These are phyloP conservation scores for Aspergillus saccharolyticus DNA, from an alignment of 495 filamentous ascomycete species.

Conservation along the genomic window DNA sequence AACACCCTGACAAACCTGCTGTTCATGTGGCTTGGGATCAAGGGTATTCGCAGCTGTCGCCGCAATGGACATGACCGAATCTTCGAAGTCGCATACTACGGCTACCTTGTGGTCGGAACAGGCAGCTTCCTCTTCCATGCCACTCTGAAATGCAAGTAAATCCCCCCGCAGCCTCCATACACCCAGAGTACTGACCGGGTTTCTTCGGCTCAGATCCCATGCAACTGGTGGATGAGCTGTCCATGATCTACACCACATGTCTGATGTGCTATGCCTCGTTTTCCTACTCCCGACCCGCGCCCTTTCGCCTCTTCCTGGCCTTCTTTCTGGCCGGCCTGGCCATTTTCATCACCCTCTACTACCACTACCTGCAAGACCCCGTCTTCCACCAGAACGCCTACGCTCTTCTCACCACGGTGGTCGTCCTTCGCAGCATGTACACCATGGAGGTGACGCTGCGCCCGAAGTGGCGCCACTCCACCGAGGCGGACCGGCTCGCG, in stretches of 20 bases:
- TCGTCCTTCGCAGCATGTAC: conserved; percentile 78
- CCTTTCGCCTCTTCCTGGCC: conserved; percentile 54
- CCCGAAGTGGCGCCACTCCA: conserved; percentile 45
- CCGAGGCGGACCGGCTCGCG: conserved; percentile 40
- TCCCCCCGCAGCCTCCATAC: neutral
- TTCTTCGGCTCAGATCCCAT: conserved; percentile 65
- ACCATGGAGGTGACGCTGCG: conserved; percentile 82
- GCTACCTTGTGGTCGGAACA: conserved; percentile 73
- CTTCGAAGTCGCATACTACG: conserved; percentile 64
- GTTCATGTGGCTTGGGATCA: conserved; percentile 68
- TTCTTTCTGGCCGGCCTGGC: conserved; percentile 57
- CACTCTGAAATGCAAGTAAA: conserved; percentile 68
- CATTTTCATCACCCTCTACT: conserved; percentile 83
- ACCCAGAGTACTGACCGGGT: conserved; percentile 14
- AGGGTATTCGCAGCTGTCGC: conserved; percentile 65
- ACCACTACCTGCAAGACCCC: conserved; percentile 90
- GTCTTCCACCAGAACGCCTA: conserved; percentile 90
- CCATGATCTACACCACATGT: conserved; percentile 97
- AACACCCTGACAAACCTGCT: conserved; percentile 77
- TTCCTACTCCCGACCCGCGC: conserved; percentile 57
- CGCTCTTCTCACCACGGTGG: conserved; percentile 68
- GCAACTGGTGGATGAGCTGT: conserved; percentile 94
- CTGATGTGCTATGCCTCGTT: conserved; percentile 90
- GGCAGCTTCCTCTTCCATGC: conserved; percentile 82
- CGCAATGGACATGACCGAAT: conserved; percentile 66